Evolutionary conservation across 371 early-diverging fungal species (phyloP), one percentile per base, ranked within the genome.

Genomic region (Coemansia sp.): DNA sequence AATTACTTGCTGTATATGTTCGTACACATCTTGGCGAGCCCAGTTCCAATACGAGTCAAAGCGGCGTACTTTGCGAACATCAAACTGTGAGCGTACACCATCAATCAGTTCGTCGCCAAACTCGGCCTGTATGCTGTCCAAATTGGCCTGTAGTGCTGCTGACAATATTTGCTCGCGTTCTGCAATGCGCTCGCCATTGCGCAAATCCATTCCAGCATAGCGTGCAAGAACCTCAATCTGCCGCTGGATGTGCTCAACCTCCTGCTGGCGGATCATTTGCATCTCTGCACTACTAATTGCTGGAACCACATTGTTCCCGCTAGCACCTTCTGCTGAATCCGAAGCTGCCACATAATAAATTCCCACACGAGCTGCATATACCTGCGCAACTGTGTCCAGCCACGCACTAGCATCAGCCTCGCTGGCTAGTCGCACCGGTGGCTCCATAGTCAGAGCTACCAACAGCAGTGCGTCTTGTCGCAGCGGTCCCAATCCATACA

Each of bases 1-100:
- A 80, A 89, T 87, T 52, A 92, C 82, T 29, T 89, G 85, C 70
- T 94, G 94, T 79, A 92, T 94, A 80, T 92, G 84, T 53, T 87
- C 85, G 37, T 92, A 82, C 4, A 90, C 92, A 75, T 96, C 92
- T 81, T 94, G 94, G 63, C 93, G 90, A 59, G 90, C 91, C 97
- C 97, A 97, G 84, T 95, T 97, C 97, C 97, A 97, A 86, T 90
- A 90, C 42, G 96, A 95, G 94, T 71, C 94, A 89, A 64, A 89
- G 89, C 80, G 83, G 61, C 97, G 90, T 52, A 90, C 93, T 84
- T 95, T 97, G 62, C 88, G 83, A 52, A 80, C 95, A 59, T 86
- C 86, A 80, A 97, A 97, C 16, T 84, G 69, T 6, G 95, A 93
- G 59, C 85, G 85, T 72, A 95, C 91, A 48, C 97, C 96, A 60